Conservation (phyloP, 345 rosid species). For the Acer campestre region DNA sequence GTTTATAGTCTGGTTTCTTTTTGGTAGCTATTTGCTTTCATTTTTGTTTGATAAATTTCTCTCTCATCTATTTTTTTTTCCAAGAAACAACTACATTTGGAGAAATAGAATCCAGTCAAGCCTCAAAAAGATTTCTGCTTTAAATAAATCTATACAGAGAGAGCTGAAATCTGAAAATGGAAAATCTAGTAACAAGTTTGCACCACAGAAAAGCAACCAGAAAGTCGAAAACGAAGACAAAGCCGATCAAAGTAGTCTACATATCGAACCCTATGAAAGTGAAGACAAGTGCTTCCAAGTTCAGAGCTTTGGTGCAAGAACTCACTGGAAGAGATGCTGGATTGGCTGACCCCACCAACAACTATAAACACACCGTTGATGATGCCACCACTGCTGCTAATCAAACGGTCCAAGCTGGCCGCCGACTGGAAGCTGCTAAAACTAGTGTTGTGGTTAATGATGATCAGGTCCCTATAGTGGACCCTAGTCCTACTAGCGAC, state of each 20-base stretch:
- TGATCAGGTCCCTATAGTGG: background rate
- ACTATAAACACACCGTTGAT: background rate
- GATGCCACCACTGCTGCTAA: background rate
- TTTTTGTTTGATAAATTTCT: background rate
- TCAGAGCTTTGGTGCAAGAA: constrained; percentile 49
- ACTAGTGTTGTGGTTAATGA: background rate
- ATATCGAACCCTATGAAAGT: constrained; percentile 57
- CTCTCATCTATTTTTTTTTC: background rate
- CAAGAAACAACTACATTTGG: background rate
- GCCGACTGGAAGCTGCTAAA: constrained; percentile 1
- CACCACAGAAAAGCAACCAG: constrained; percentile 16
- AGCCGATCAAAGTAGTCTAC: constrained; percentile 50
- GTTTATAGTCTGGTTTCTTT: no score
- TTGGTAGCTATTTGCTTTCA: background rate
- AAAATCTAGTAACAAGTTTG: background rate
- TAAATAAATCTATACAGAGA: background rate
- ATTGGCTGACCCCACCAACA: constrained; percentile 25
- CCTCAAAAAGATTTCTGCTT: no score
- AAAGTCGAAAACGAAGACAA: constrained; percentile 18
- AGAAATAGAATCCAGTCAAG: background rate
- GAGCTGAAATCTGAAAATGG: background rate
- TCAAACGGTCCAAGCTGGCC: constrained; percentile 13
- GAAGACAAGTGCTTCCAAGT: constrained; percentile 41
- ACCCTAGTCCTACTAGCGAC: background rate
- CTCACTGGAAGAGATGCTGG: constrained; percentile 56